phyloP scores from a whole-genome alignment of 176 grass and related monocot species.

The Thalia dealbata region DNA sequence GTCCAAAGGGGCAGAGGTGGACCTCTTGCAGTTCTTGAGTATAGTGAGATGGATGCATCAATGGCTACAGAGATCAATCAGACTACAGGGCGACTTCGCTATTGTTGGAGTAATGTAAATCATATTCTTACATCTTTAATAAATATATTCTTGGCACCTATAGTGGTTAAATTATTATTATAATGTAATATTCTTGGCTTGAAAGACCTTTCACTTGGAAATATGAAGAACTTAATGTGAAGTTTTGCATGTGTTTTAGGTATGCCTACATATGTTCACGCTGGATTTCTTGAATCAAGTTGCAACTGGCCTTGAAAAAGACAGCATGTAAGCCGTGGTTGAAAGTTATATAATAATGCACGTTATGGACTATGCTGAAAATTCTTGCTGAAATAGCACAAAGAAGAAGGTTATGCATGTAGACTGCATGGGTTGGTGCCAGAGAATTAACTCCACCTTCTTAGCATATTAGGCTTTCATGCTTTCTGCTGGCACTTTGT shows the following conservation, averaged over 20 bases:
- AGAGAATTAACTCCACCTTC: too few relatives aligned
- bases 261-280: constrained; percentile 90
- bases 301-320: constrained; percentile 76
- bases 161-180: too few relatives aligned
- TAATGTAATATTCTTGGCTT: too few relatives aligned
- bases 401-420: too few relatives aligned
- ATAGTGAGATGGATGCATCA: constrained; percentile 86
- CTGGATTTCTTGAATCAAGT: constrained; percentile 93
- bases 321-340: constrained; percentile 57
- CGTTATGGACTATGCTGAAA: too few relatives aligned
- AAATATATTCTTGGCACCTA: too few relatives aligned
- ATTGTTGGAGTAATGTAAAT: constrained; percentile 97
- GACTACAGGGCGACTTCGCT: constrained; percentile 85
- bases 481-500: too few relatives aligned
- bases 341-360: neutral
- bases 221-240: too few relatives aligned
- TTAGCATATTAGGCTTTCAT: too few relatives aligned
- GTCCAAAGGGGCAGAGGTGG: constrained; percentile 86
- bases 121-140: neutral
- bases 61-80: constrained; percentile 97
- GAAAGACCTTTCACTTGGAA: too few relatives aligned
- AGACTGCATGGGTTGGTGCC: too few relatives aligned
- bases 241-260: constrained; percentile 27
- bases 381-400: neutral
- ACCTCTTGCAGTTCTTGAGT: constrained; percentile 76